Evolutionary conservation across 352 stramenopile species (phyloP).

Genomic region (Globisporangium spiculum): DNA sequence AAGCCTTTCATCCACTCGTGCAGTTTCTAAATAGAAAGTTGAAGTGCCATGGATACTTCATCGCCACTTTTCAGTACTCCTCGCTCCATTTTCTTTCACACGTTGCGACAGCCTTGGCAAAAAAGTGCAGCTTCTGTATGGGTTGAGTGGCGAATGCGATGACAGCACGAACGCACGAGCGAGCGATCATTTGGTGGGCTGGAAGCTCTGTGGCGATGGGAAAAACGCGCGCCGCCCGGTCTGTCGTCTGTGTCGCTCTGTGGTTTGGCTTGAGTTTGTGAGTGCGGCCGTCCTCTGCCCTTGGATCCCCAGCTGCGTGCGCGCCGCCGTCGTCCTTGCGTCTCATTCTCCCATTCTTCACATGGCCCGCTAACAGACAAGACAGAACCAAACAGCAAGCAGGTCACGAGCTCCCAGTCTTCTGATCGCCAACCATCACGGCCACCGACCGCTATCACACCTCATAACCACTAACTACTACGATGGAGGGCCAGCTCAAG

Average conservation of each 20-base stretch:
- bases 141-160: neutral
- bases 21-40: neutral
- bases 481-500: slow-evolving; percentile 71
- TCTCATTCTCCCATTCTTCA: slow-evolving; percentile 3
- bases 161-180: neutral
- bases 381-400: neutral
- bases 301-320: neutral
- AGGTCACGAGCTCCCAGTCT: neutral
- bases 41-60: neutral
- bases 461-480: neutral
- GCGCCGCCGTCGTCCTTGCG: neutral
- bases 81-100: slow-evolving; percentile 6
- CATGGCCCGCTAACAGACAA: neutral
- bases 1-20: neutral
- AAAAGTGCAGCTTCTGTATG: neutral
- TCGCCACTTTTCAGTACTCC: neutral
- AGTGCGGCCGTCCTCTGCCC: neutral
- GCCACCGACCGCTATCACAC: neutral
- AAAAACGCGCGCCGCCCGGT: neutral
- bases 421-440: neutral
- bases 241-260: neutral
- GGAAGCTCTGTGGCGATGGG: neutral
- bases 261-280: neutral
- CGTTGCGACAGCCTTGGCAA: neutral
- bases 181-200: neutral